A percentile compares a stretch with the other conserved stretches of the same genome.
Evolutionary conservation across 2,329 filamentous ascomycete species (phyloP).

Genomic region (Pyricularia grisea): DNA sequence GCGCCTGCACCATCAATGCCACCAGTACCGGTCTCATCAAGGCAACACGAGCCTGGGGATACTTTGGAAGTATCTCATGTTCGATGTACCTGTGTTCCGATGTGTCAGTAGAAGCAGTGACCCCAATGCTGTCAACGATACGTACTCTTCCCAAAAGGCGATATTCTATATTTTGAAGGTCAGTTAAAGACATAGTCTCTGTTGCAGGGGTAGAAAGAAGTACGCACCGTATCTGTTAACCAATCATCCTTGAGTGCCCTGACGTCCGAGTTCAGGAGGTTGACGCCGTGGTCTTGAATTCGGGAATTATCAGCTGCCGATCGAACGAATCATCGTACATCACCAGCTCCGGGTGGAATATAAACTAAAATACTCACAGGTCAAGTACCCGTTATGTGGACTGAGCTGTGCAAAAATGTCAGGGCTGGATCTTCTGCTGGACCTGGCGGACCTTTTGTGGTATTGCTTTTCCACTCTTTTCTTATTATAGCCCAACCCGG

Average conservation of each 20-base stretch:
- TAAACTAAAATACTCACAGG: slow-evolving; percentile 1
- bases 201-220: not conserved
- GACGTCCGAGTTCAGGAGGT: slow-evolving; percentile 60
- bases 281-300: slow-evolving; percentile 29
- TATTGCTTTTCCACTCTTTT: slow-evolving; percentile 4
- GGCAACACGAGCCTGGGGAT: slow-evolving; percentile 75
- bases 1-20: slow-evolving; percentile 53
- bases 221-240: slow-evolving; percentile 84
- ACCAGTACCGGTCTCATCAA: slow-evolving; percentile 93
- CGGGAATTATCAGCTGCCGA: slow-evolving; percentile 3
- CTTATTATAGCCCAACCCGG: not conserved
- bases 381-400: slow-evolving; percentile 9
- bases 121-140: slow-evolving; percentile 6
- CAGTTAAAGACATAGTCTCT: not conserved
- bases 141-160: slow-evolving; percentile 93
- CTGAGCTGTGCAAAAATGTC: slow-evolving; percentile 5
- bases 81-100: slow-evolving; percentile 60
- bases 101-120: not conserved
- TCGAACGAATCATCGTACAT: not conserved
- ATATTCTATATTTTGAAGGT: slow-evolving; percentile 56
- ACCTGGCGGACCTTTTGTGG: slow-evolving; percentile 7
- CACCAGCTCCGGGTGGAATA: not conserved
- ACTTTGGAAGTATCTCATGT: slow-evolving; percentile 72
- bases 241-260: slow-evolving; percentile 85
- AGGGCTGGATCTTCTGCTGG: slow-evolving; percentile 2